Conservation (phyloP, 2,329 filamentous ascomycete genomes). For the Arthrobotrys iridis region DNA sequence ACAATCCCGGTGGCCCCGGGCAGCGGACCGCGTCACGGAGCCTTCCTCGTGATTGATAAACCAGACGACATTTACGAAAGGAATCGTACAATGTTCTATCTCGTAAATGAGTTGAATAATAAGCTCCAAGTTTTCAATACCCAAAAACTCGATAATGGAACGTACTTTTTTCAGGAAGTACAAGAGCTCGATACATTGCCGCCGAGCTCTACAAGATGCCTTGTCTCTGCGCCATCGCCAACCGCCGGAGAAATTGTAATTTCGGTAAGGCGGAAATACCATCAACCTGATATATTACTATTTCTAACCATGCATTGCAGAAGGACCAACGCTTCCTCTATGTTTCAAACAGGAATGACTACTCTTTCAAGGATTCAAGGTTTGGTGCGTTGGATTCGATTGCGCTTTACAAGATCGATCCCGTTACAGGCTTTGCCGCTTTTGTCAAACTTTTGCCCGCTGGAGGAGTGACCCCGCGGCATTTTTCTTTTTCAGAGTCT, state of each 20-base stretch:
- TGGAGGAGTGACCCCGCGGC: constrained; percentile 73
- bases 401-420: constrained; percentile 70
- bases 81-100: constrained; percentile 67
- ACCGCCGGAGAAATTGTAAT: constrained; percentile 69
- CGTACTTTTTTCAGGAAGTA: constrained; percentile 59
- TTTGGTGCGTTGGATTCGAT: constrained; percentile 70
- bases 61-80: constrained; percentile 48
- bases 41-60: constrained; percentile 64
- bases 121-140: constrained; percentile 69
- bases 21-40: constrained; percentile 72
- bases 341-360: constrained; percentile 74
- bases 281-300: not conserved
- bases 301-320: constrained; percentile 60
- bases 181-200: constrained; percentile 66
- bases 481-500: constrained; percentile 73
- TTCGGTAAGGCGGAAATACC: constrained; percentile 70
- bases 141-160: constrained; percentile 63
- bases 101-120: constrained; percentile 71
- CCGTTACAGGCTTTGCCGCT: constrained; percentile 67
- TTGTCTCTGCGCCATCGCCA: constrained; percentile 57
- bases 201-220: constrained; percentile 51
- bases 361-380: constrained; percentile 63
- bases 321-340: constrained; percentile 72
- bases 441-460: constrained; percentile 70
- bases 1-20: constrained; percentile 65